Conservation (phyloP, 352 stramenopile species). For the Globisporangium spinosum region DNA sequence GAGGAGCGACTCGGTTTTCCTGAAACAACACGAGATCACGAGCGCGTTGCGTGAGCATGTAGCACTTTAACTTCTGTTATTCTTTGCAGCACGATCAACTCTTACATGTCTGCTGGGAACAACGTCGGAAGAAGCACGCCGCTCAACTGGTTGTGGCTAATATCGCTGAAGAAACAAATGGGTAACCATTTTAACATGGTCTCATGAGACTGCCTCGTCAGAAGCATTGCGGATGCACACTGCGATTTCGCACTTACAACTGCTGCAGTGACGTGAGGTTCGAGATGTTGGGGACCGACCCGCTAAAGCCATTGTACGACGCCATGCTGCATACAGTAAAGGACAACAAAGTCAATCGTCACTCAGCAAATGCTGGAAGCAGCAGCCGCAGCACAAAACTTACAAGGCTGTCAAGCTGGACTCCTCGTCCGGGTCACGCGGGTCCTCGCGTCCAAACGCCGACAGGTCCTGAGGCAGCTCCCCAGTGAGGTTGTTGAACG, state of each 20-base stretch:
- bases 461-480: conserved; percentile 33
- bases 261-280: conserved; percentile 40
- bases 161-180: conserved; percentile 21
- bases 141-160: conserved; percentile 31
- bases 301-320: conserved; percentile 42
- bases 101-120: conserved; percentile 32
- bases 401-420: conserved; percentile 47
- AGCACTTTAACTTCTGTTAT: conserved; percentile 12
- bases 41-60: background rate
- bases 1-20: conserved; percentile 13
- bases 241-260: conserved; percentile 37
- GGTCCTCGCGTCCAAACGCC: conserved; percentile 42
- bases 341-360: background rate
- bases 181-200: background rate
- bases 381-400: conserved; percentile 1
- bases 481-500: conserved; percentile 45
- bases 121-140: conserved; percentile 20
- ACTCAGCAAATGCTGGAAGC: background rate
- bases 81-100: conserved; percentile 11
- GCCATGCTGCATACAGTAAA: conserved; percentile 30
- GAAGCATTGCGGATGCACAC: background rate
- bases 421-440: conserved; percentile 45
- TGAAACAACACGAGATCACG: background rate
- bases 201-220: background rate
- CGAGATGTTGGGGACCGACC: conserved; percentile 34